Base-by-base conservation (phyloP, 306 rosid genomes). In the Citrullus amarus region DNA sequence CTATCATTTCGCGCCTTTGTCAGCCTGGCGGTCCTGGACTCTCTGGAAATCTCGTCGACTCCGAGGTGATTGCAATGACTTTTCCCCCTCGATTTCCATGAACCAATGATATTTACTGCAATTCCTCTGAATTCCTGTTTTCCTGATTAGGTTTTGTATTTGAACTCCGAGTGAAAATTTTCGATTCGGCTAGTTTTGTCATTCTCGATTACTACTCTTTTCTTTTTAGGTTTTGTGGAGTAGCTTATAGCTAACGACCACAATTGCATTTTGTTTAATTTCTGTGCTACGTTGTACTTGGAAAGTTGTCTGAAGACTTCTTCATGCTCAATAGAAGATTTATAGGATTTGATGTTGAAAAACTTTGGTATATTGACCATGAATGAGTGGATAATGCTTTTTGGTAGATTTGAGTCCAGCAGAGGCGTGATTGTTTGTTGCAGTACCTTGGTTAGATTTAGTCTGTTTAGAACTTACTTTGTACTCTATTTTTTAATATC, bases 1-100 rank as follows among this genome's bases (percentile, higher is more conserved):
- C 88, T 4, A 88, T 95, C 88, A 89, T 92, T 82, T 78, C 81
- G 28, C 89, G 88, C 75, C 97, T 92, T 70, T 83, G 85, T 78
- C 97, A 80, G 67, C 91, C 93, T n/a, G 92, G 97, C 17, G 96
- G 86, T 12, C 97, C 98, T 36, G 97, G 97, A 9, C 90, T 91
- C 1, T 91, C 97, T 69, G 97, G 90, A 86, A 83, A 84, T 39
- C 93, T 95, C 60, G 22, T 89, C 34, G 89, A 92, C 80, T 85
- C 87, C 2, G 90, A 91, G 98, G 96, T 91, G 74, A 3, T 30
- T 77, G 20, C 20, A 36, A 16, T 3, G 13, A 1, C 4, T 2
- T 25, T 9, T 41, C 68, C 36, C 22, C 36, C 18, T 48, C 76
- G 3, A 65, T 36, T 65, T 34, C 71, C 71, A 36, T 8, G 25